phyloP scores from a whole-genome alignment of 108 stramenopile species.

The Skeletonema potamos region DNA sequence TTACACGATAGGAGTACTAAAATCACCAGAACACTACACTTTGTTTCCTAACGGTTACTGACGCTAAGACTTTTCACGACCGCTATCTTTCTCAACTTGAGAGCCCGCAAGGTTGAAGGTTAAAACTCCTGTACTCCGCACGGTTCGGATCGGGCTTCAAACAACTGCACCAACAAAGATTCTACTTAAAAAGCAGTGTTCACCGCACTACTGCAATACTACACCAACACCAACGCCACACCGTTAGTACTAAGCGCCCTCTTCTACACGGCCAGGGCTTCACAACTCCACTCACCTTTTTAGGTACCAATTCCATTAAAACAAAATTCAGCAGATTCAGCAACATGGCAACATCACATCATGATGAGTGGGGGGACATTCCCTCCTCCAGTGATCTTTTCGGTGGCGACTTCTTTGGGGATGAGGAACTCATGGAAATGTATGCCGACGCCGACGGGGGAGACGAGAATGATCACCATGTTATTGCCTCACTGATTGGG shows the following conservation, averaged over 20 bases:
- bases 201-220: background rate
- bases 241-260: background rate
- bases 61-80: background rate
- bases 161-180: background rate
- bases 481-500: constrained; percentile 26
- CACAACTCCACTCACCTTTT: constrained; percentile 6
- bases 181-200: background rate
- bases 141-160: background rate
- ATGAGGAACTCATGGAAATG: constrained; percentile 79
- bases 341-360: background rate
- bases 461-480: constrained; percentile 31
- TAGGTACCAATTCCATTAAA: constrained; percentile 16
- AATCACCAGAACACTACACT: background rate
- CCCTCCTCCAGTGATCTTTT: constrained; percentile 69
- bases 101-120: background rate
- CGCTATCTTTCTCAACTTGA: background rate
- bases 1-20: background rate
- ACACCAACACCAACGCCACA: background rate
- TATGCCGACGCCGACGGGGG: constrained; percentile 67
- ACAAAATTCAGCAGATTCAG: background rate
- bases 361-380: constrained; percentile 36
- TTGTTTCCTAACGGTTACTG: background rate
- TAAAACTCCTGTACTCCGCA: background rate
- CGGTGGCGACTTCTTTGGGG: constrained; percentile 75
- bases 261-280: background rate